Percentiles rank a stretch among this genome's conserved stretches.
Evolutionary conservation across 257 asterid genomes (phyloP).

Genomic region (Fraxinus anomala): DNA sequence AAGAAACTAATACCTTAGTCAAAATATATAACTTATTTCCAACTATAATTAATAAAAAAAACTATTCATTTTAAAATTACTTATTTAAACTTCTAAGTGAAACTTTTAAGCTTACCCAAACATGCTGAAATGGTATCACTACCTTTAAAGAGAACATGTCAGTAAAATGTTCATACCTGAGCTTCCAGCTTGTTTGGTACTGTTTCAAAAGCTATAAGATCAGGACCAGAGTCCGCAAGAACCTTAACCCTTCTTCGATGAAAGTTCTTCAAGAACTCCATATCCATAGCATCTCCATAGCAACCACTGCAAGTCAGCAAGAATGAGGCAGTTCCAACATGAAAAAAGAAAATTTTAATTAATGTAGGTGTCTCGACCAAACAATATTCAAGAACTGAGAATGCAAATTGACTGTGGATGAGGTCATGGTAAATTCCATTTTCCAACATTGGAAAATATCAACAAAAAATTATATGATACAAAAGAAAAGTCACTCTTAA

Average conservation of each 20-base stretch:
- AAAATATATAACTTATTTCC: not conserved
- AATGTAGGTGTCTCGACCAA: not conserved
- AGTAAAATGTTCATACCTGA: conserved; percentile 48
- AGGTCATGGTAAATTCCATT: not conserved
- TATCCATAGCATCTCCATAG: conserved; percentile 69
- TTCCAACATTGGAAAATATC: not conserved
- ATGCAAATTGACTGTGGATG: not conserved
- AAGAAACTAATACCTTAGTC: not conserved
- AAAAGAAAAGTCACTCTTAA: not conserved
- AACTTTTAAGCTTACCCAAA: not conserved
- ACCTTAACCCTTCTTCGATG: conserved; percentile 82
- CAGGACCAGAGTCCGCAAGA: conserved; percentile 83
- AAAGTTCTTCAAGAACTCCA: conserved; percentile 72
- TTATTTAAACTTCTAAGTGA: not conserved
- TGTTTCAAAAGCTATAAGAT: conserved; percentile 86
- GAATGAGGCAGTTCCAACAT: not conserved
- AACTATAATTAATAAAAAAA: not conserved
- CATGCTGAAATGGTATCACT: not conserved
- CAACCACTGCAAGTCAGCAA: conserved; percentile 60
- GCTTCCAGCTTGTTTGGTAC: conserved; percentile 88
- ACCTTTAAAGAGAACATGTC: conserved; percentile 12
- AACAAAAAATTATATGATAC: not conserved
- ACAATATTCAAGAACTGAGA: not conserved
- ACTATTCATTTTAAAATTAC: not conserved
- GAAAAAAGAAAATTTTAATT: not conserved